Evolutionary conservation across 176 grass and related monocot species (phyloP).

Genomic region (barley (Hordeum vulgare)): DNA sequence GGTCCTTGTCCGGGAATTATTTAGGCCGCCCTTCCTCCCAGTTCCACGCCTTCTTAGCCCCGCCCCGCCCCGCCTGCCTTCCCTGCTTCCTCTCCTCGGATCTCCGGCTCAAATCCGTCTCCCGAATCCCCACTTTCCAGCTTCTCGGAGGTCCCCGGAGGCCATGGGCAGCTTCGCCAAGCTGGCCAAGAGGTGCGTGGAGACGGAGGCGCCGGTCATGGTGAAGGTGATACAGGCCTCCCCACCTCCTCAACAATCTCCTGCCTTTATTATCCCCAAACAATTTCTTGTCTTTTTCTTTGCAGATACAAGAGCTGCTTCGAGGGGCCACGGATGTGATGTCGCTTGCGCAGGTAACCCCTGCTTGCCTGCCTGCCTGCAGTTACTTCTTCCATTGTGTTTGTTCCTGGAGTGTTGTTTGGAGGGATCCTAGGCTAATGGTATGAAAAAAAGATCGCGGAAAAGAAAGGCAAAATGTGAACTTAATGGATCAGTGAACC

Average conservation of each 20-base stretch:
- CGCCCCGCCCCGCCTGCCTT: neutral
- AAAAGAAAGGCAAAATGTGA: neutral
- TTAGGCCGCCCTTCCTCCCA: neutral
- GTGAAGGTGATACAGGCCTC: slow-evolving; percentile 48
- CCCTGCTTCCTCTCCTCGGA: slow-evolving; percentile 25
- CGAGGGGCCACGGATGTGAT: slow-evolving; percentile 50
- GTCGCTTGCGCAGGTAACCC: slow-evolving; percentile 78
- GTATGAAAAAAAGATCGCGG: no score
- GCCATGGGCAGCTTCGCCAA: slow-evolving; percentile 55
- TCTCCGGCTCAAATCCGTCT: slow-evolving; percentile 16
- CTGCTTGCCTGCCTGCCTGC: no score
- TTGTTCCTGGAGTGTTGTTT: neutral
- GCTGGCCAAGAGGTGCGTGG: slow-evolving; percentile 65
- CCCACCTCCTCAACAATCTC: neutral
- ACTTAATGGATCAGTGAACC: neutral
- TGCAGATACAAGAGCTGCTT: slow-evolving; percentile 80
- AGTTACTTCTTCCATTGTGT: neutral
- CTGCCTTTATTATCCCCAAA: neutral
- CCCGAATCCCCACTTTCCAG: neutral
- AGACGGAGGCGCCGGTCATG: slow-evolving; percentile 90
- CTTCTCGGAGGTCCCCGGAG: no score
- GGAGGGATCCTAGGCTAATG: neutral
- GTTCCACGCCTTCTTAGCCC: slow-evolving; percentile 3
- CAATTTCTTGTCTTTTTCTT: neutral
- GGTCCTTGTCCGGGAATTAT: slow-evolving; percentile 23